Percentiles rank a stretch among this genome's conserved stretches.
Conservation (phyloP, 768 basidiomycete species). For the Boletus reticulatus region DNA sequence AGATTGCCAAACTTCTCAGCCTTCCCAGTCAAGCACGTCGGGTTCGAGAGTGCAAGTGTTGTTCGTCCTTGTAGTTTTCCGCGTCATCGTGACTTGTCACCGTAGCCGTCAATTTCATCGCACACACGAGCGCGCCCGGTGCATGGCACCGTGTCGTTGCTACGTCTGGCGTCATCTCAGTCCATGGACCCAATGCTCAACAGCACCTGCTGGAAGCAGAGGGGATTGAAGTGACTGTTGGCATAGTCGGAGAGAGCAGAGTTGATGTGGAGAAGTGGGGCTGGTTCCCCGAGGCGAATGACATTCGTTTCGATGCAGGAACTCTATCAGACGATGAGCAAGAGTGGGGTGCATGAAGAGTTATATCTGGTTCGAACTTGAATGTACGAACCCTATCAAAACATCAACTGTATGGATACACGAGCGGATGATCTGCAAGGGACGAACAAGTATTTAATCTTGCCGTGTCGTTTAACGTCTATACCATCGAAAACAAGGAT, state of each 20-base stretch:
- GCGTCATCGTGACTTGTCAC: not conserved
- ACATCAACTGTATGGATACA: slow-evolving; percentile 41
- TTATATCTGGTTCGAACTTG: too few relatives aligned
- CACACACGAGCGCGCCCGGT: slow-evolving; percentile 56
- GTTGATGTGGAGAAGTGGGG: slow-evolving; percentile 53
- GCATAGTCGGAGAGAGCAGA: slow-evolving; percentile 50
- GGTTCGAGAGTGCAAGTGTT: slow-evolving; percentile 65
- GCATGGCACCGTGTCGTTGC: slow-evolving; percentile 79
- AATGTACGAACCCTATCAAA: slow-evolving; percentile 30
- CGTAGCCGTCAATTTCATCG: slow-evolving; percentile 71
- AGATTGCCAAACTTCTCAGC: slow-evolving; percentile 73
- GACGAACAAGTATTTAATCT: slow-evolving; percentile 37
- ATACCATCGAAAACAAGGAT: slow-evolving; percentile 37
- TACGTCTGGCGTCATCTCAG: slow-evolving; percentile 67
- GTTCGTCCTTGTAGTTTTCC: not conserved
- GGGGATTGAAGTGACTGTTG: slow-evolving; percentile 62
- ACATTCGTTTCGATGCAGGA: not conserved
- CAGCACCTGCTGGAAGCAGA: slow-evolving; percentile 68
- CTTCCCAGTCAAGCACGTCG: slow-evolving; percentile 71
- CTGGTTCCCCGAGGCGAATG: slow-evolving; percentile 52
- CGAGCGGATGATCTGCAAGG: slow-evolving; percentile 61
- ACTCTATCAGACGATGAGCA: not conserved
- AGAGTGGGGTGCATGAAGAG: slow-evolving; percentile 16
- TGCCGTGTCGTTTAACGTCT: slow-evolving; percentile 72
- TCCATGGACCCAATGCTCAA: slow-evolving; percentile 46